Evolutionary conservation across 805 yeast genomes (phyloP).

Genomic region (Starmera caribaea): DNA sequence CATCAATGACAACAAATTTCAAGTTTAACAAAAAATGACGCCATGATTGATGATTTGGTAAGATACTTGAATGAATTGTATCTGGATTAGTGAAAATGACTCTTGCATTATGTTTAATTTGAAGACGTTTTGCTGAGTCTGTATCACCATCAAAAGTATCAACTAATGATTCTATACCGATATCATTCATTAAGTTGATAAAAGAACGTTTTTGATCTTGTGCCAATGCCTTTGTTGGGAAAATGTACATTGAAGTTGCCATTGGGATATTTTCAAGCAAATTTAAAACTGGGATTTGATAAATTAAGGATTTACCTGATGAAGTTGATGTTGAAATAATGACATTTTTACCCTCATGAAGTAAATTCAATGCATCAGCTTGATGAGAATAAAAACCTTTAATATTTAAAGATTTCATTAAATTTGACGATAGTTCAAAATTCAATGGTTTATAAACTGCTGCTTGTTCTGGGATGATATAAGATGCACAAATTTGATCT

Average conservation of each 20-base stretch:
- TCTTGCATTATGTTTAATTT: constrained; percentile 53
- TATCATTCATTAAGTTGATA: constrained; percentile 39
- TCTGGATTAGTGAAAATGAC: constrained; percentile 94
- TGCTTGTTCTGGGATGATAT: constrained; percentile 34
- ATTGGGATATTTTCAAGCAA: constrained; percentile 29
- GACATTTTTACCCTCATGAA: constrained; percentile 52
- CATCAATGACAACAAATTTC: constrained; percentile 71
- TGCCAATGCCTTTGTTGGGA: constrained; percentile 96
- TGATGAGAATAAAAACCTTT: constrained; percentile 71
- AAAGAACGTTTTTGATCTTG: constrained; percentile 92
- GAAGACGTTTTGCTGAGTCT: constrained; percentile 39
- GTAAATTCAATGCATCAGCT: constrained; percentile 58
- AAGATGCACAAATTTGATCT: constrained; percentile 50
- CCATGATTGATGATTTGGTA: constrained; percentile 78
- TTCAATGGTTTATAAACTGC: constrained; percentile 36
- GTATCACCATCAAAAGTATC: constrained; percentile 96
- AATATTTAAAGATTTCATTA: constrained; percentile 40
- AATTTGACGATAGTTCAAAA: constrained; percentile 39
- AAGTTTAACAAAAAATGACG: constrained; percentile 51
- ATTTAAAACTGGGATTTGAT: constrained; percentile 74
- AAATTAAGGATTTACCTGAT: constrained; percentile 90
- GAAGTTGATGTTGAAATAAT: constrained; percentile 93
- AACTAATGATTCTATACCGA: constrained; percentile 43
- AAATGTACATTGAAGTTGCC: constrained; percentile 71
- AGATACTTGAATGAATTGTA: constrained; percentile 73